Base-by-base conservation (phyloP, 345 rosid species). In the Salix suchowensis region DNA sequence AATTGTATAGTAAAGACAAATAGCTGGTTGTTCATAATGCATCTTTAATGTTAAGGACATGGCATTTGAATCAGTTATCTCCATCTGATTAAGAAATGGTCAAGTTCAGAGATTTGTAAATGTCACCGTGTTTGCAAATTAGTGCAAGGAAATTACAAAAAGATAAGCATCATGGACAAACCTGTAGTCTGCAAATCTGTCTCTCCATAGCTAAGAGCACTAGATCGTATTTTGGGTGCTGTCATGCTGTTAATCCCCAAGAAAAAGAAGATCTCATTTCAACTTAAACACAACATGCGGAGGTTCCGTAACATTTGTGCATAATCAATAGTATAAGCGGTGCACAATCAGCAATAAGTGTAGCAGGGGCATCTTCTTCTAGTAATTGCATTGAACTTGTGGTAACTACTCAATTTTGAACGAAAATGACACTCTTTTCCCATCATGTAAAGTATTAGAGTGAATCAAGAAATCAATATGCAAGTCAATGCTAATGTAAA, bases 201-300 rank as follows among this genome's bases (percentile, higher is more conserved):
- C 88, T 93, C 98, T 69, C 98, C 95, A 78, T 68, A 68, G 83
- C 88, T 87, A 54, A 91, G 90, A 81, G 97, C 91, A 69, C 81
- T 76, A 24, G 88, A 81, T 28, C 92, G 97, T 80, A 93, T 93
- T 67, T 84, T 68, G 39, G 98, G 98, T 5, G 94, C 98, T 60
- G 98, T 90, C 95, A 91, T 91, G 71, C 97, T 93, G 89, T 80
- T 74, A 58, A 39, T 26, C 50, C 62, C 18, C 52, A 24, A 42
- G 71, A 30, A 26, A 67, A 46, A 73, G 14, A 14, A 73, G 14
- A 15, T 0, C 24, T 58, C 5, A 50, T 42, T 32, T 65, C 19
- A 44, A 67, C 8, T 67, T 19, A 2, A 9, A 19, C 61, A 58
- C 4, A 39, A 34, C 50, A n/a, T 18, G 11, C 34, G 24, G 72